Conservation (phyloP, 2,329 filamentous ascomycete genomes). For the Epichloe baconii region DNA sequence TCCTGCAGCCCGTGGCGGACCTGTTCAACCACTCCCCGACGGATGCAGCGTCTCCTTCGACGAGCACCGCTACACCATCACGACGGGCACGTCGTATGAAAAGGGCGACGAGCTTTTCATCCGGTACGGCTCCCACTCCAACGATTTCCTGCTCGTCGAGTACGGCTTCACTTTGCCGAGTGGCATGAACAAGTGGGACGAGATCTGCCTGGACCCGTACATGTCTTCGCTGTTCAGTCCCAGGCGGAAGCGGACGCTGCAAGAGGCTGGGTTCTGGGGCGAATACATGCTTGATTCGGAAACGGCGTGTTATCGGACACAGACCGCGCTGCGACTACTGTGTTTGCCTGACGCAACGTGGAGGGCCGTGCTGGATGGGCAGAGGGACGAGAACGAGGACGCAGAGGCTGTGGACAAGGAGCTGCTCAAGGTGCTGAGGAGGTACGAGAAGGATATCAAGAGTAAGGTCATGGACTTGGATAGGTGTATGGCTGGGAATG, state of each 20-base stretch:
- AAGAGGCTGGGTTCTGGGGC: conserved; percentile 34
- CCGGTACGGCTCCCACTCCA: conserved; percentile 55
- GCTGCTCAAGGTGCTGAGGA: conserved; percentile 24
- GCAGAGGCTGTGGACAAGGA: conserved; percentile 23
- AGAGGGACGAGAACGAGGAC: conserved; percentile 32
- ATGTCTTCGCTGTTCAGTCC: conserved; percentile 26
- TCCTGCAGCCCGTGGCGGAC: conserved; percentile 59
- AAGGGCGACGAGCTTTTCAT: conserved; percentile 53
- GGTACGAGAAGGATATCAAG: conserved; percentile 22
- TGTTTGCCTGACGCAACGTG: conserved; percentile 26
- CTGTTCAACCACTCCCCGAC: conserved; percentile 47
- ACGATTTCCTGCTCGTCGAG: conserved; percentile 59
- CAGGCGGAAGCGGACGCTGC: conserved; percentile 24
- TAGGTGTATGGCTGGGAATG: conserved; percentile 17
- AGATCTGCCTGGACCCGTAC: conserved; percentile 33
- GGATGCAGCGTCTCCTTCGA: conserved; percentile 42
- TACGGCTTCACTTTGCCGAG: conserved; percentile 38
- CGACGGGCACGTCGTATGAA: conserved; percentile 34
- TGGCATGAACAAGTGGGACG: conserved; percentile 38
- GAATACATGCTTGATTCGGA: conserved; percentile 37
- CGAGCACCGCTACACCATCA: conserved; percentile 39
- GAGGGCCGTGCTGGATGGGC: conserved; percentile 30
- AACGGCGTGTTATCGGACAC: conserved; percentile 40
- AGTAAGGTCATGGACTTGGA: conserved; percentile 18
- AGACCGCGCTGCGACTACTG: conserved; percentile 35